Evolutionary conservation across 2,329 filamentous ascomycete species (phyloP).

Genomic region (Grosmannia penicillata): DNA sequence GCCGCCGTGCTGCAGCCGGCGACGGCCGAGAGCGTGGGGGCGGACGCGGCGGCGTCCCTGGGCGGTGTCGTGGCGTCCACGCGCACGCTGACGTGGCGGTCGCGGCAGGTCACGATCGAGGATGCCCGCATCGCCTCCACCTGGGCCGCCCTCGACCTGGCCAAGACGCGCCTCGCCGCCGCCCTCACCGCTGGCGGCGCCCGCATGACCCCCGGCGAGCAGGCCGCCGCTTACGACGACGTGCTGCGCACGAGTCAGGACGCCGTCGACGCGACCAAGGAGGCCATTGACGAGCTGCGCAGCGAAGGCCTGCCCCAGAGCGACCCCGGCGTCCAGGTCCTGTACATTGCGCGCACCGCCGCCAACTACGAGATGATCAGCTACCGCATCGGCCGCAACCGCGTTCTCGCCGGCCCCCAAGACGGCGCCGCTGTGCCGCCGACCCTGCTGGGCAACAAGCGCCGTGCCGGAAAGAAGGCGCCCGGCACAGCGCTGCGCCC

Average conservation of each 20-base stretch:
- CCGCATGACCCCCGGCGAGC: conserved; percentile 42
- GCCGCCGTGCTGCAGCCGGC: conserved; percentile 44
- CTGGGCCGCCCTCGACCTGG: conserved; percentile 51
- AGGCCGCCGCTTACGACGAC: conserved; percentile 78
- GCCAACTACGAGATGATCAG: conserved; percentile 90
- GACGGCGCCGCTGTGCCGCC: conserved; percentile 55
- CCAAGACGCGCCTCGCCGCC: conserved; percentile 32
- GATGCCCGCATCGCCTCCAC: conserved; percentile 84
- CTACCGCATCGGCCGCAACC: conserved; percentile 87
- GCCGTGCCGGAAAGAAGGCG: conserved; percentile 17
- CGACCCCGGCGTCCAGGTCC: conserved; percentile 75
- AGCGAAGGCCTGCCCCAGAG: conserved; percentile 72
- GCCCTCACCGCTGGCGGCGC: conserved; percentile 31
- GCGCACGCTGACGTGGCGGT: conserved; percentile 72
- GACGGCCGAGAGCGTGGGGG: conserved; percentile 27
- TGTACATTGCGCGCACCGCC: conserved; percentile 84
- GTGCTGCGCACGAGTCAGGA: conserved; percentile 86
- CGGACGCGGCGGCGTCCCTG: background rate
- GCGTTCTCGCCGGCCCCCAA: conserved; percentile 68
- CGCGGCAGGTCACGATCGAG: conserved; percentile 72
- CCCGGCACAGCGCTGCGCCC: conserved; percentile 27
- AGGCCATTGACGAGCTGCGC: conserved; percentile 78
- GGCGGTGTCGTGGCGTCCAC: conserved; percentile 39
- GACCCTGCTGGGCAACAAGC: conserved; percentile 23
- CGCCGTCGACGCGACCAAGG: conserved; percentile 82